Conservation (phyloP, 805 yeast genomes). For the Saccharomyces jurei region DNA sequence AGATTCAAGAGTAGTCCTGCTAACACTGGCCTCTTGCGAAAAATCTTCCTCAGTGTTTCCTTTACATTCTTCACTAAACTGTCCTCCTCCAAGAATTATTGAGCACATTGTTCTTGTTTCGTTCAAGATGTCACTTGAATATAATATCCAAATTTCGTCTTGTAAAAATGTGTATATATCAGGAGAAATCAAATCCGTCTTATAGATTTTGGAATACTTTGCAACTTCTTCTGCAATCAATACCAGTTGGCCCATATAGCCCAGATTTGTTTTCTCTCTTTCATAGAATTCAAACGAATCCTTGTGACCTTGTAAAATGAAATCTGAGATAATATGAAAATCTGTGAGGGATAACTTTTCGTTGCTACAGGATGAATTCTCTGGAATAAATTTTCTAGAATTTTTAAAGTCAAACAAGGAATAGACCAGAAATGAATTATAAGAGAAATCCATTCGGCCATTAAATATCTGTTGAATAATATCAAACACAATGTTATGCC, state of each 20-base stretch:
- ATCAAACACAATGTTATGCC: conserved; percentile 94
- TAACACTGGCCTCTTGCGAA: neutral
- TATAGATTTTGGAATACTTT: conserved; percentile 50
- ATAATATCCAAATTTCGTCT: conserved; percentile 22
- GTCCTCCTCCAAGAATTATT: conserved; percentile 27
- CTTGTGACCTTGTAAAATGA: conserved; percentile 54
- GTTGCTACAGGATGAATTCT: neutral
- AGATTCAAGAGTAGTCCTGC: neutral
- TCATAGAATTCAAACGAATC: conserved; percentile 53
- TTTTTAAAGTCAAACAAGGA: conserved; percentile 18
- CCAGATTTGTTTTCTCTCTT: conserved; percentile 58
- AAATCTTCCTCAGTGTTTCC: neutral
- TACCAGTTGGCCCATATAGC: conserved; percentile 92
- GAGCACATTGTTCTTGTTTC: conserved; percentile 29
- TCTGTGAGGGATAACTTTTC: conserved; percentile 40
- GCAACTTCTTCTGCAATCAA: conserved; percentile 91
- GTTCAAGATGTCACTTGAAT: conserved; percentile 24
- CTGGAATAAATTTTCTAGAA: conserved; percentile 5
- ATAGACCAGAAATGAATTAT: conserved; percentile 61
- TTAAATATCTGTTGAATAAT: conserved; percentile 87
- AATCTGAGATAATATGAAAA: conserved; percentile 47
- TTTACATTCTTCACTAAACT: neutral
- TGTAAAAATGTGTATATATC: conserved; percentile 18
- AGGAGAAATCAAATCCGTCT: conserved; percentile 26
- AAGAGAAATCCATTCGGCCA: conserved; percentile 76